Base-by-base conservation (phyloP, 1,284 basidiomycete species). In the Sporisorium scitamineum region DNA sequence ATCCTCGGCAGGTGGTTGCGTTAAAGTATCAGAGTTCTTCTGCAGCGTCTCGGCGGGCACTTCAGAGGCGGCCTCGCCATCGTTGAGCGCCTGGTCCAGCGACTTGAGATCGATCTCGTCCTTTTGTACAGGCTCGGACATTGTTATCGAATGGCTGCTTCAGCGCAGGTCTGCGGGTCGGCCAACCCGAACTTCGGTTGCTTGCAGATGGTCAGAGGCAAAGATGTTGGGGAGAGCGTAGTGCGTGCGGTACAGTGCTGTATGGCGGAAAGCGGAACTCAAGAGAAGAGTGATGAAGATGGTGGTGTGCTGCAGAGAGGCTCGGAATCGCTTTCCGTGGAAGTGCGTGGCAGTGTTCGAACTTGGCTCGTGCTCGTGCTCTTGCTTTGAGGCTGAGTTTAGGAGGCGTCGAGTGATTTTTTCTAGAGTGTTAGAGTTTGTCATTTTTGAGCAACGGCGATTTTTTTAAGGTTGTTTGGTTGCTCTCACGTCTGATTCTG, bases 111-210 rank as follows among this genome's bases (percentile, higher is more conserved):
- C 70, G 60, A 76, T 61, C 52, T 76, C 65, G 32, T 66, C 66
- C 42, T 72, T 70, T 20, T 73, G 74, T 11, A 67, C 54, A 22
- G 74, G 74, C 31, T 76, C 70, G 4, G 74, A 73, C 74, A 76
- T 76, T 70, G 31, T 41, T 34, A 37, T 20, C 9, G 18, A 27
- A 47, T 20, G 24, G 14, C 27, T 48, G 47, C 34, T n/a, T 29
- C 42, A 18, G 26, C 14, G 24, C 24, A 27, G 13, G 18, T 31
- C 18, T 32, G 27, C 9, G 24, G 37, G 14, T 54, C 8, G 41
- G 53, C 26, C 18, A 31, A 44, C 14, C 20, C 53, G 27, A 54
- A 14, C 41, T 6, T 54, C 53, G 53, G 39, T 31, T 22, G 18
- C n/a, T 42, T 22, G 5, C 22, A 13, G 37, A 4, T 16, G 37